These are phyloP conservation scores for Phytophthora sansomeana DNA, from an alignment of 352 stramenopile genomes.

Conservation along the genomic window DNA sequence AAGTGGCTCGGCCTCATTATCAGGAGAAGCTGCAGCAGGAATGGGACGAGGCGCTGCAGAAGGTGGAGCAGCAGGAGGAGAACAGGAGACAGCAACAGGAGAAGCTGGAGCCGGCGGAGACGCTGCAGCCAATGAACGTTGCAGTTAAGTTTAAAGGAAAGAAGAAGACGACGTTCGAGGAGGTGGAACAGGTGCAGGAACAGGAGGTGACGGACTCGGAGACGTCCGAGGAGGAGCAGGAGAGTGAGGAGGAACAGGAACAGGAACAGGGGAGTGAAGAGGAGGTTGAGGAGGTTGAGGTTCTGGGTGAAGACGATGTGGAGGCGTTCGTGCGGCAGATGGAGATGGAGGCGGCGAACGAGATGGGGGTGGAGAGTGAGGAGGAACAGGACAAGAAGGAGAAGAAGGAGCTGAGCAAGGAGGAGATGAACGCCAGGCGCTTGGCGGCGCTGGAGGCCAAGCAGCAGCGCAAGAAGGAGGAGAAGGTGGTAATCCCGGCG, in stretches of 20 bases:
- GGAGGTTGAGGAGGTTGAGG: slow-evolving; percentile 13
- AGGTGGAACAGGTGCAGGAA: slow-evolving; percentile 22
- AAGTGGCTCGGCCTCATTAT: slow-evolving; percentile 64
- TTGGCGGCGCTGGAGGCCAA: slow-evolving; percentile 68
- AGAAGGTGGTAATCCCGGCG: slow-evolving; percentile 37
- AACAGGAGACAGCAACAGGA: slow-evolving; percentile 5
- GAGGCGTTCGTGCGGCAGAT: slow-evolving; percentile 54
- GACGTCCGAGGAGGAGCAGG: slow-evolving; percentile 5
- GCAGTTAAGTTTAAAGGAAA: slow-evolving; percentile 31
- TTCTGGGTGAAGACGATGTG: slow-evolving; percentile 39
- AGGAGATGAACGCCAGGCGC: slow-evolving; percentile 39
- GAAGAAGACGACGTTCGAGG: slow-evolving; percentile 33
- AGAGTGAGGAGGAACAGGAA: slow-evolving; percentile 9
- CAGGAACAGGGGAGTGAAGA: not conserved
- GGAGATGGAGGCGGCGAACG: slow-evolving; percentile 20
- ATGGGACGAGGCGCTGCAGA: slow-evolving; percentile 27
- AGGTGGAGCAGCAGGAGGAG: slow-evolving; percentile 2
- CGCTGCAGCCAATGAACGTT: slow-evolving; percentile 25
- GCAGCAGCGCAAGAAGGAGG: slow-evolving; percentile 42
- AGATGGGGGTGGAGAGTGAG: not conserved
- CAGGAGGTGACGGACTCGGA: slow-evolving; percentile 10
- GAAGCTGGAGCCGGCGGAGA: slow-evolving; percentile 3
- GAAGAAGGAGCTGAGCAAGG: slow-evolving; percentile 29
- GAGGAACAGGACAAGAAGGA: slow-evolving; percentile 4
- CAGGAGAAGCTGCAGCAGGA: slow-evolving; percentile 50